Evolutionary conservation across 306 rosid genomes (phyloP).

Genomic region (Rubus idaeus): DNA sequence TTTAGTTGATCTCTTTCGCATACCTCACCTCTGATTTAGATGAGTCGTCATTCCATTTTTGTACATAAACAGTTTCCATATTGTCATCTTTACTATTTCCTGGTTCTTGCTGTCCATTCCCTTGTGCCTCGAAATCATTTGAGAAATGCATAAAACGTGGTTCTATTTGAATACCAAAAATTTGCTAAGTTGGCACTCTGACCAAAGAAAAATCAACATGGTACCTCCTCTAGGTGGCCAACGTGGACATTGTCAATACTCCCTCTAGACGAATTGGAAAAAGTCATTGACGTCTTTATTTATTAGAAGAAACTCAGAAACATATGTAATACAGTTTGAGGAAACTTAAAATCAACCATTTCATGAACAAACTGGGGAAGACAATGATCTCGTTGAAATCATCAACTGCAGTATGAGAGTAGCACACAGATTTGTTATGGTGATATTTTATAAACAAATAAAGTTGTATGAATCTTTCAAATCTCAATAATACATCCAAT

Average conservation of each 20-base stretch:
- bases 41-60: neutral
- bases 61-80: conserved; percentile 2
- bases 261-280: neutral
- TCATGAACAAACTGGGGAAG: no score
- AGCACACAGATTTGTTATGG: no score
- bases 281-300: no score
- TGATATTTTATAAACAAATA: no score
- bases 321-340: no score
- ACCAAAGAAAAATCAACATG: neutral
- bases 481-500: no score
- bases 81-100: neutral
- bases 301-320: no score
- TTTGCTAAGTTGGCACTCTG: neutral
- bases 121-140: neutral
- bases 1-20: neutral
- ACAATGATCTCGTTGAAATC: no score
- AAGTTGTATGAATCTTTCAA: no score
- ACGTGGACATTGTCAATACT: neutral
- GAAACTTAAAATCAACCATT: no score
- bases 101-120: neutral
- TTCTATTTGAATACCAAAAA: neutral
- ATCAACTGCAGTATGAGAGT: no score
- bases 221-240: neutral
- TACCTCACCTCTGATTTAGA: neutral
- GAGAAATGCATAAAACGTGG: neutral